Base-by-base conservation (phyloP, 2,329 filamentous ascomycete genomes). In the Fusarium sp. region DNA sequence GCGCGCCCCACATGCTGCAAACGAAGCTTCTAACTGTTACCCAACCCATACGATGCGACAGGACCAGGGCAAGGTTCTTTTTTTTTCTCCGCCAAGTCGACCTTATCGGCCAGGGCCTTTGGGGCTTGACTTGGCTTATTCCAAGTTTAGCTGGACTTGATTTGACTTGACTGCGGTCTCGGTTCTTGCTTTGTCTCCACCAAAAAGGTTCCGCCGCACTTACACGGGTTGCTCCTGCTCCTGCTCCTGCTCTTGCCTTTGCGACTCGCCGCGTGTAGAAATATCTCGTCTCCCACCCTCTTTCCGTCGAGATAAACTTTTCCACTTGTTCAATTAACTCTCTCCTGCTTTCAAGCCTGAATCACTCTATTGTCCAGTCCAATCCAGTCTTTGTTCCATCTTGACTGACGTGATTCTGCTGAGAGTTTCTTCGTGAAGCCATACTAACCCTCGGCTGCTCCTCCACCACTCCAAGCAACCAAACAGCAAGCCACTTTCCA, bases 201-300 rank as follows among this genome's bases (percentile, higher is more conserved):
- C 49, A 59, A 67, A 53, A 52, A 67, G 42, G 47, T 49, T 51
- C 55, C 44, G 60, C 62, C 50, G 71, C 72, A 74, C 72, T 75
- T 75, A 76, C 64, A 75, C 59, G 51, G 50, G 43, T 29, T 61
- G 42, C 57, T 56, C 49, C 38, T 60, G 24, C 30, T 34, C 29
- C 22, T 27, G 46, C 32, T 46, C 27, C 32, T 47, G 42, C 59
- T 40, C 50, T 49, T 43, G 32, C 24, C 47, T 47, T 47, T 42
- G 38, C 44, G 46, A 40, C 55, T 54, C 46, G 42, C 42, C 18
- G 24, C 38, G 15, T 38, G 42, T 73, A 75, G 73, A 76, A 75
- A 76, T 76, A 76, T 68, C 64, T 47, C 53, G 47, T 76, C 73
- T 74, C 63, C 71, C 71, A 65, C 73, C 74, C 68, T 63, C 61